These are phyloP conservation scores for Macrocybe sp. DNA, from an alignment of 1,284 basidiomycete species.

Conservation along the genomic window DNA sequence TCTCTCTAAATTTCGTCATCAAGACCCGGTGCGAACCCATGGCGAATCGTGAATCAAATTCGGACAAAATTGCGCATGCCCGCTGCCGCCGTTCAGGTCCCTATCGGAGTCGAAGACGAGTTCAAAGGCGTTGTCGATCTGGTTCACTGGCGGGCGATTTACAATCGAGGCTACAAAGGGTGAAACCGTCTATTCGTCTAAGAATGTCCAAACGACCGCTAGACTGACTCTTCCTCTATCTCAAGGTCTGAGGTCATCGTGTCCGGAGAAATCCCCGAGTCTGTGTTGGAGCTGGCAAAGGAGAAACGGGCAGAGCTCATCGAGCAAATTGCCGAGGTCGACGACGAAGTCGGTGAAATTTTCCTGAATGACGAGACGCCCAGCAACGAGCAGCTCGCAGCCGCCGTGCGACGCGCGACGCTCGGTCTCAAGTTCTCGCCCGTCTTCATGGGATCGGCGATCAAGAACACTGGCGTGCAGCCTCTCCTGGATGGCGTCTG, in stretches of 20 bases:
- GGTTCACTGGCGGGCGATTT: constrained; percentile 92
- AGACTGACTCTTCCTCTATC: background rate
- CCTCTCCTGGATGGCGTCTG: constrained; percentile 93
- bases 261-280: constrained; percentile 84
- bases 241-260: constrained; percentile 75
- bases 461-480: constrained; percentile 98
- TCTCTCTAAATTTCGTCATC: constrained; percentile 5
- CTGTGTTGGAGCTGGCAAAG: constrained; percentile 68
- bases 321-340: constrained; percentile 94
- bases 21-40: constrained; percentile 95
- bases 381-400: constrained; percentile 68
- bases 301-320: constrained; percentile 89
- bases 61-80: constrained; percentile 88
- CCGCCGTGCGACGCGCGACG: constrained; percentile 88
- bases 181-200: constrained; percentile 31
- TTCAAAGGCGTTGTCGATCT: constrained; percentile 92
- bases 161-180: constrained; percentile 96
- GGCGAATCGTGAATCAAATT: constrained; percentile 92
- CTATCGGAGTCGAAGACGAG: constrained; percentile 89
- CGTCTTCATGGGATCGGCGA: constrained; percentile 95
- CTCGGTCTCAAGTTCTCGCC: constrained; percentile 90
- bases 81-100: constrained; percentile 95
- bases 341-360: constrained; percentile 91
- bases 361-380: constrained; percentile 85
- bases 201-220: background rate